Evolutionary conservation across 768 basidiomycete species (phyloP), one percentile per base, ranked within the genome.

Genomic region (Pulveroboletus sp.): DNA sequence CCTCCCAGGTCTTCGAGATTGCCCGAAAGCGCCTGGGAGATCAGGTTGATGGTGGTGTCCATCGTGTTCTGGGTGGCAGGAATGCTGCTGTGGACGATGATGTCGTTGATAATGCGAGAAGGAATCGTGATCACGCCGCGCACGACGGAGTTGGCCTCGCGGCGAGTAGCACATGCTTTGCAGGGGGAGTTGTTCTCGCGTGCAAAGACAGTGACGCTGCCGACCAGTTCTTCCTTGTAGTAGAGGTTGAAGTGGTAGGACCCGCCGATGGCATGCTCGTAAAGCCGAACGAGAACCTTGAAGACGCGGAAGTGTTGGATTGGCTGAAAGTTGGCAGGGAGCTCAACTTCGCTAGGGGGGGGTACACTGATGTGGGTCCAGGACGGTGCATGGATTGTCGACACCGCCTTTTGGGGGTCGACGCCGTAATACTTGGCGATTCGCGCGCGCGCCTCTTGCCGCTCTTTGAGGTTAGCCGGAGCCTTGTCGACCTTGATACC

Each of bases 71-170:
- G 30, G n/a, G 43, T n/a, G 1, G 28, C 14, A 5, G 43, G 46
- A 11, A 47, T 32, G 27, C 40, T 49, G 30, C 43, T 55, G 14
- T 50, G 41, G 11, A 57, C 51, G 18, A 65, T 46, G 47, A 65
- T 52, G 0, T 60, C 56, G 31, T 63, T 47, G 46, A 67, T 48
- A 42, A 67, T 48, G 5, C 27, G 47, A 14, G 30, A 51, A 3
- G 63, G 56, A 14, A 65, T 52, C 38, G 52, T 49, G 46, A 66
- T 68, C 18, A 66, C 49, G 6, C 66, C 64, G 26, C 56, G 58
- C 28, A 68, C 31, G 3, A 66, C 6, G 0, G 64, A 35, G 15
- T 46, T 49, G 0, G 39, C 40, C 7, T 45, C 47, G n/a, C 64
- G 61, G 11, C 64, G 58, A 8, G 32, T 11, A 14, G 49, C 53